phyloP scores from a whole-genome alignment of 2,329 filamentous ascomycete genomes.

The Ophiostoma triangulosporum region DNA sequence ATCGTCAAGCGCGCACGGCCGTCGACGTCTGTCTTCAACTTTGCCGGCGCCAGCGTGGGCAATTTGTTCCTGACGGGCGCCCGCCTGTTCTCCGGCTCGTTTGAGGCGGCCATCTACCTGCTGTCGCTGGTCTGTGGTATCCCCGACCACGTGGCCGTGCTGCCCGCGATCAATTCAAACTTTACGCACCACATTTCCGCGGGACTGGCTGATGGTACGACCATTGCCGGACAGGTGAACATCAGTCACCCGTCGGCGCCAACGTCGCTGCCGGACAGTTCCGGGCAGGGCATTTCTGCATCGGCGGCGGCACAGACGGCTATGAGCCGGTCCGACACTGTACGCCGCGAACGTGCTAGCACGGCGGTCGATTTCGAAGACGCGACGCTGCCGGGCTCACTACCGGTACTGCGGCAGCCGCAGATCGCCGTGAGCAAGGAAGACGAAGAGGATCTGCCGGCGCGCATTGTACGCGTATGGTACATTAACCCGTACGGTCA shows the following conservation, averaged over 20 bases:
- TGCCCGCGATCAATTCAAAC: conserved; percentile 88
- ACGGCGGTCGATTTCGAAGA: conserved; percentile 60
- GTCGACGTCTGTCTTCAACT: conserved; percentile 57
- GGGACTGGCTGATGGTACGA: conserved; percentile 57
- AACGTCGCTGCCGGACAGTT: conserved; percentile 33
- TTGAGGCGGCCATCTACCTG: conserved; percentile 86
- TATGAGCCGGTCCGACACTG: not conserved
- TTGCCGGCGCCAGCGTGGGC: conserved; percentile 60
- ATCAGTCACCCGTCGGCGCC: conserved; percentile 72
- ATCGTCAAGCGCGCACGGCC: conserved; percentile 64
- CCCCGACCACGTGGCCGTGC: conserved; percentile 58
- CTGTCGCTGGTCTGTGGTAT: conserved; percentile 79
- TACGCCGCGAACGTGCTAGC: conserved; percentile 22
- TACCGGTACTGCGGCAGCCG: conserved; percentile 65
- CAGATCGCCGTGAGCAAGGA: conserved; percentile 74
- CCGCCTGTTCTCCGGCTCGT: conserved; percentile 78
- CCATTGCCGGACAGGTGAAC: conserved; percentile 83
- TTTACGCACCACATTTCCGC: conserved; percentile 92
- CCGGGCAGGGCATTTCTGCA: not conserved
- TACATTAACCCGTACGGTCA: conserved; percentile 99
- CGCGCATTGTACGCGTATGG: conserved; percentile 72
- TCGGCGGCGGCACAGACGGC: not conserved
- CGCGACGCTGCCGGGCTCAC: conserved; percentile 65
- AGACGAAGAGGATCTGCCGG: conserved; percentile 59
- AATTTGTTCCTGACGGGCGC: conserved; percentile 76